A percentile compares a stretch with the other conserved stretches of the same genome.
These are phyloP conservation scores for Avena atlantica DNA, from an alignment of 176 grass and related monocot genomes.

Conservation along the genomic window DNA sequence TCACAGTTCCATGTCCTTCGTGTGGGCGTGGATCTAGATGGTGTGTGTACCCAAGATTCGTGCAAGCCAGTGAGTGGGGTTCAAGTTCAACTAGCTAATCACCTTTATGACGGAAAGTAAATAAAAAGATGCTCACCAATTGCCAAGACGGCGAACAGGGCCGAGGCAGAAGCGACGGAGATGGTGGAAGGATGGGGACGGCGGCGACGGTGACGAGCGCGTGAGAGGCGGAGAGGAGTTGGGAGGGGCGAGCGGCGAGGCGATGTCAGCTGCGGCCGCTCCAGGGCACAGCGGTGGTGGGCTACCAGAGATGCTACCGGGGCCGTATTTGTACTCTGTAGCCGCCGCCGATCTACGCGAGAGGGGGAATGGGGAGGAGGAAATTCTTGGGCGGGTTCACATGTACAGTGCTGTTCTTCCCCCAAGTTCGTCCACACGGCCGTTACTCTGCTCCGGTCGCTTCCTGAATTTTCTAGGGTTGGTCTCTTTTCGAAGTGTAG, in stretches of 20 bases:
- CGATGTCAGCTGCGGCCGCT: neutral
- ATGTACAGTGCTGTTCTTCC: neutral
- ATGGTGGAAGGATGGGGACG: neutral
- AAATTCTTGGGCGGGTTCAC: neutral
- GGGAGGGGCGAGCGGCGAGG: neutral
- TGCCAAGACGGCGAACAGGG: neutral
- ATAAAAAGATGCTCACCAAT: neutral
- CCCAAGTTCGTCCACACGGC: neutral
- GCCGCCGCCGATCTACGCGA: conserved; percentile 2
- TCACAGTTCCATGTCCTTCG: neutral
- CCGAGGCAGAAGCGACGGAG: neutral
- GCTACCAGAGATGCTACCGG: neutral
- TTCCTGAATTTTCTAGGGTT: neutral
- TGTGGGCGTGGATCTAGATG: neutral
- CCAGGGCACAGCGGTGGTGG: neutral
- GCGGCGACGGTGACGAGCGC: neutral
- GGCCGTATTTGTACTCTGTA: neutral
- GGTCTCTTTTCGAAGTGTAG: neutral
- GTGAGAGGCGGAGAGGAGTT: neutral
- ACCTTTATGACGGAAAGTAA: neutral
- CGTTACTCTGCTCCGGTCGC: neutral
- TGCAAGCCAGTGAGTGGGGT: neutral
- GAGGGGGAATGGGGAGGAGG: neutral
- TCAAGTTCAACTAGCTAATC: neutral
- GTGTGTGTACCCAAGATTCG: neutral